A percentile compares a stretch with the other conserved stretches of the same genome.
phyloP scores from a whole-genome alignment of 1,284 basidiomycete species.

The Afroboletus lepidellus region DNA sequence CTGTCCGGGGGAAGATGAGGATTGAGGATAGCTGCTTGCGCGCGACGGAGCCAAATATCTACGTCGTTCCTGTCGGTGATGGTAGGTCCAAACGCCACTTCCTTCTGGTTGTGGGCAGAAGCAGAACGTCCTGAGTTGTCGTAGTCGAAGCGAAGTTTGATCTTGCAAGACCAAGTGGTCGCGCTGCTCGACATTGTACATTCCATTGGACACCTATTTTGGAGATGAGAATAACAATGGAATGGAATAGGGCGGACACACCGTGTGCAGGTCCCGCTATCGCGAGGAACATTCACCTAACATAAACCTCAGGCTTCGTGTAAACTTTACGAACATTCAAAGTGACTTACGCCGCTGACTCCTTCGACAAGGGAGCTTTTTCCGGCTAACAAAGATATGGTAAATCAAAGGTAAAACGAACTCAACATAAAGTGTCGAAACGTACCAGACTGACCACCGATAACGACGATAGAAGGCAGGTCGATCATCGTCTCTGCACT shows the following conservation, averaged over 20 bases:
- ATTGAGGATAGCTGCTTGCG: slow-evolving; percentile 58
- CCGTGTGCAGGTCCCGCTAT: slow-evolving; percentile 61
- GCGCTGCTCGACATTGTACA: slow-evolving; percentile 46
- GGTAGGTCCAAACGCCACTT: slow-evolving; percentile 36
- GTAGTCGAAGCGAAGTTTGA: slow-evolving; percentile 46
- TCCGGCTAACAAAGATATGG: slow-evolving; percentile 40
- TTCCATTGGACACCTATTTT: slow-evolving; percentile 54
- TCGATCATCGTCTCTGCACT: slow-evolving; percentile 45
- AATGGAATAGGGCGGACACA: slow-evolving; percentile 15
- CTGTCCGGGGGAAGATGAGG: slow-evolving; percentile 32
- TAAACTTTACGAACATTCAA: neutral
- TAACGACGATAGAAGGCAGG: slow-evolving; percentile 53
- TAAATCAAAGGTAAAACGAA: slow-evolving; percentile 2
- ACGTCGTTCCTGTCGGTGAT: slow-evolving; percentile 43
- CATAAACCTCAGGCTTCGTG: neutral
- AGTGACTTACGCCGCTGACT: slow-evolving; percentile 47
- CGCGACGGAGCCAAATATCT: slow-evolving; percentile 54
- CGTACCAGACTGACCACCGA: slow-evolving; percentile 60
- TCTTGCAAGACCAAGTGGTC: slow-evolving; percentile 49
- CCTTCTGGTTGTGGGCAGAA: slow-evolving; percentile 10
- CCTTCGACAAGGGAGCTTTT: slow-evolving; percentile 62
- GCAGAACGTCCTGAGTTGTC: slow-evolving; percentile 29
- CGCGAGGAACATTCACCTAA: slow-evolving; percentile 58
- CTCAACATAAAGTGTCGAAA: neutral
- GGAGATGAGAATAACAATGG: neutral